These are phyloP conservation scores for Alternaria conjuncta DNA, from an alignment of 2,329 filamentous ascomycete genomes.

Conservation along the genomic window DNA sequence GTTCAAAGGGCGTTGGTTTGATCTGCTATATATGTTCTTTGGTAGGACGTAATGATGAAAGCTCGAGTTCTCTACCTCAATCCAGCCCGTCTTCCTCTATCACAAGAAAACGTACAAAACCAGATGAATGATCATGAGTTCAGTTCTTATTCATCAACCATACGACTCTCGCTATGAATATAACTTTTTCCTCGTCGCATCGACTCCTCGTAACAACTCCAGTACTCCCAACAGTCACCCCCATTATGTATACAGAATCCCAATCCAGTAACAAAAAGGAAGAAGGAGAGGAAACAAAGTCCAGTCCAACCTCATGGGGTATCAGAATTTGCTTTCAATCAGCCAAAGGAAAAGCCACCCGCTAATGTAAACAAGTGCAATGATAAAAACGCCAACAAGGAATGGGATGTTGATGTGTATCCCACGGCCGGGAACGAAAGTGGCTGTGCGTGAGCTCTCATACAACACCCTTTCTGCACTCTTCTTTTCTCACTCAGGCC, in stretches of 20 bases:
- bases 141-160: no score
- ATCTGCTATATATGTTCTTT: background rate
- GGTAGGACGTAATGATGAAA: background rate
- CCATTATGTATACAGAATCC: background rate
- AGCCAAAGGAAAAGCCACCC: background rate
- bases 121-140: no score
- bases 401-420: background rate
- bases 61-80: no score
- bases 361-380: background rate
- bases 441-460: no score
- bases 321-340: background rate
- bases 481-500: slow-evolving; percentile 13
- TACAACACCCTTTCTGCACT: no score
- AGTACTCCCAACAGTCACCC: no score
- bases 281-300: background rate
- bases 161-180: no score
- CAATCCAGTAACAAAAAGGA: background rate
- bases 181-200: no score
- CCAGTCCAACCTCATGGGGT: slow-evolving; percentile 1
- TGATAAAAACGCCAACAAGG: background rate
- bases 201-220: no score
- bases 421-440: no score
- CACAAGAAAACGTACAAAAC: no score
- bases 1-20: background rate
- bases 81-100: no score